A percentile compares a stretch with the other conserved stretches of the same genome.
Evolutionary conservation across 2,329 filamentous ascomycete genomes (phyloP).

Genomic region (Tolypocladium paradoxum): DNA sequence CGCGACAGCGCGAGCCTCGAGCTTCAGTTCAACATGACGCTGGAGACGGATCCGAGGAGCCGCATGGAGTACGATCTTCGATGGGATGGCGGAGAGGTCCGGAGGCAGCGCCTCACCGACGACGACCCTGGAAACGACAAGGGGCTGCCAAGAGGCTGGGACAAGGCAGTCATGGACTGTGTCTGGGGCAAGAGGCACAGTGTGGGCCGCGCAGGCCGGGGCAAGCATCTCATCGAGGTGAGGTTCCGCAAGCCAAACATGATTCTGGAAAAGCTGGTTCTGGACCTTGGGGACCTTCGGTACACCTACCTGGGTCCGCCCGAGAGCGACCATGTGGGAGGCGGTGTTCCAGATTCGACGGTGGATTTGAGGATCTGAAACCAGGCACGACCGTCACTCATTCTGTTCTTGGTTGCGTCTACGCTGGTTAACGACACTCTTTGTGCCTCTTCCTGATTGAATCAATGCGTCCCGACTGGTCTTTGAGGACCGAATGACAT

Average conservation of each 20-base stretch:
- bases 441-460: too few species aligned
- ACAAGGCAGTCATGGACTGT: constrained; percentile 34
- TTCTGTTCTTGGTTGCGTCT: too few species aligned
- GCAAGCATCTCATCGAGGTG: constrained; percentile 18
- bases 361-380: constrained; percentile 1
- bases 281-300: constrained; percentile 20
- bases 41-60: constrained; percentile 38
- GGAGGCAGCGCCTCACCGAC: constrained; percentile 19
- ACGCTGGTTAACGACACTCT: too few species aligned
- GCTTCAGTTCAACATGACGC: constrained; percentile 26
- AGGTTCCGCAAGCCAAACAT: constrained; percentile 21
- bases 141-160: constrained; percentile 37
- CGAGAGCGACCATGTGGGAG: constrained; percentile 13
- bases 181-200: constrained; percentile 34
- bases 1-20: constrained; percentile 13
- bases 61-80: constrained; percentile 39
- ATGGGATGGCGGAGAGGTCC: constrained; percentile 28
- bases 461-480: too few species aligned
- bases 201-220: constrained; percentile 11
- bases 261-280: constrained; percentile 24
- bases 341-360: not conserved
- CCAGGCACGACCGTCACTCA: too few species aligned
- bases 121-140: constrained; percentile 13
- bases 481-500: too few species aligned
- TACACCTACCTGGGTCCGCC: constrained; percentile 25